phyloP scores from a whole-genome alignment of 345 rosid genomes.

The Euphorbia lathyris region DNA sequence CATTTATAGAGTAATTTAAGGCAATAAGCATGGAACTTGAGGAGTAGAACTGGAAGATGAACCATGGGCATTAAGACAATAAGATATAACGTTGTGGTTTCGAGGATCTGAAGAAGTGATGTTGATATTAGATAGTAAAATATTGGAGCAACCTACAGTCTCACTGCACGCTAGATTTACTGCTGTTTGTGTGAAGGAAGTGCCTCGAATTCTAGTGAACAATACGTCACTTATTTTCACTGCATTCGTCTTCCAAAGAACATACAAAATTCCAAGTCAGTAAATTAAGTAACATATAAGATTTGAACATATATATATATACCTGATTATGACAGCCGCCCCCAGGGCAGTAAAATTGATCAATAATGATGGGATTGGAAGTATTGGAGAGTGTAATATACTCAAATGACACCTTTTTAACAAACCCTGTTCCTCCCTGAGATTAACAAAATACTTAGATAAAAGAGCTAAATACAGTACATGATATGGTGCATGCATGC shows the following conservation, averaged over 20 bases:
- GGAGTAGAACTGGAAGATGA: background rate
- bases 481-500: too few relatives aligned
- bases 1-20: background rate
- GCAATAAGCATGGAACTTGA: background rate
- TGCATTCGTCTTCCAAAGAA: background rate
- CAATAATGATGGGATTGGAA: slow-evolving; percentile 9
- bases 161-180: slow-evolving; percentile 13
- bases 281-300: too few relatives aligned
- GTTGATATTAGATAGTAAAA: background rate
- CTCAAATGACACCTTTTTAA: slow-evolving; percentile 2
- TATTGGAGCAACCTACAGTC: slow-evolving; percentile 9
- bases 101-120: slow-evolving; percentile 5
- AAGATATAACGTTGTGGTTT: background rate
- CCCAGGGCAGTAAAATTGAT: slow-evolving; percentile 8
- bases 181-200: slow-evolving; percentile 8
- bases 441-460: too few relatives aligned
- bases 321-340: background rate
- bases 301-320: background rate
- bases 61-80: slow-evolving; percentile 21
- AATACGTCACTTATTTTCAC: slow-evolving; percentile 23
- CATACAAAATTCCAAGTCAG: background rate
- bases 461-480: too few relatives aligned
- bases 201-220: slow-evolving; percentile 16
- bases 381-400: background rate
- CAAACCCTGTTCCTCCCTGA: slow-evolving; percentile 18